Base-by-base conservation (phyloP, 2,329 filamentous ascomycete species). In the Fusarium zealandicum region DNA sequence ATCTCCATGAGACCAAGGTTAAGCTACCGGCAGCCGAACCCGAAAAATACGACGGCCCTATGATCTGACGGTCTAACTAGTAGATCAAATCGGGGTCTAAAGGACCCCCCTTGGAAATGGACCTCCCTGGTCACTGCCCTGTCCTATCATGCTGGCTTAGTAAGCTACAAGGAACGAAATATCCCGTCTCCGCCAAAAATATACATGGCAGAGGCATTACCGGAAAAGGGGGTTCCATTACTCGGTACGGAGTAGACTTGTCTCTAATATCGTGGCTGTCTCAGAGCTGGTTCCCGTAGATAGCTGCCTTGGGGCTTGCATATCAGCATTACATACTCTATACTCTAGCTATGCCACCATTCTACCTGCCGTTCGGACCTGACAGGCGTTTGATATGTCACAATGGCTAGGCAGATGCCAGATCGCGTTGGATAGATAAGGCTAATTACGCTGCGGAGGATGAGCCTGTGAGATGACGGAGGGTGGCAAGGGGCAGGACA, bases 31-130 rank as follows among this genome's bases (percentile, higher is more conserved):
- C 53, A 46, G 32, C 61, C 54, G 61, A 67, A 67, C 35, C 55
- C 65, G 65, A 67, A 65, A 51, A 57, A 67, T 67, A 67, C 65
- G 65, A 64, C 33, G 4, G 10, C 28, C 10, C 12, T 13, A 30
- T 4, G 48, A 43, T 39, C 20, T 18, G 40, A 43, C 49, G 37
- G n/a, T n/a, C n/a, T 43, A 22, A 22, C 20, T 22, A n/a, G n/a
- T n/a, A n/a, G n/a, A n/a, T n/a, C n/a, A n/a, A n/a, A n/a, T n/a
- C n/a, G n/a, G n/a, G n/a, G n/a, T n/a, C n/a, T n/a, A n/a, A n/a
- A n/a, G n/a, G n/a, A n/a, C n/a, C n/a, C n/a, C n/a, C n/a, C n/a
- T n/a, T n/a, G n/a, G n/a, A n/a, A n/a, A n/a, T n/a, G n/a, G n/a
- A n/a, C n/a, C n/a, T n/a, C n/a, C n/a, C n/a, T n/a, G n/a, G n/a